phyloP scores from a whole-genome alignment of 495 filamentous ascomycete species.

The Aspergillus saccharolyticus region DNA sequence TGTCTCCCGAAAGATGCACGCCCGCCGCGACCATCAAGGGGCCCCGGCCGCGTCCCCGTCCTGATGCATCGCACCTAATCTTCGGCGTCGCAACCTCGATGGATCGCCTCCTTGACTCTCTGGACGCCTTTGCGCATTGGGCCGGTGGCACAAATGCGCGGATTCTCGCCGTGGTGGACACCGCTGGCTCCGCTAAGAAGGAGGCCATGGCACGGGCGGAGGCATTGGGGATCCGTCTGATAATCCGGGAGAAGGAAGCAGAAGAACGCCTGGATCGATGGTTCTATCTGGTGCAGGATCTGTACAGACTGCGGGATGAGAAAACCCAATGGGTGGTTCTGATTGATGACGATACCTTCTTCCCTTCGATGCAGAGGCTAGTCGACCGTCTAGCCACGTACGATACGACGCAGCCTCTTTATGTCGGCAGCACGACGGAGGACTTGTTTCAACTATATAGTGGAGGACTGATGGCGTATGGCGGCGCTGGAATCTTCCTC shows the following conservation, averaged over 20 bases:
- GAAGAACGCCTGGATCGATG: slow-evolving; percentile 50
- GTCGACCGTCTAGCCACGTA: slow-evolving; percentile 40
- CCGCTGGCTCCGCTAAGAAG: slow-evolving; percentile 8
- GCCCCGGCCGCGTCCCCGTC: slow-evolving; percentile 8
- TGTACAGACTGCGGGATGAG: slow-evolving; percentile 21
- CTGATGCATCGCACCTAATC: slow-evolving; percentile 49
- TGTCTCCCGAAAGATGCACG: slow-evolving; percentile 12
- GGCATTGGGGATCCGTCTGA: slow-evolving; percentile 44
- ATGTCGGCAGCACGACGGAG: slow-evolving; percentile 54
- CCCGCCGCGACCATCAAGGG: slow-evolving; percentile 15
- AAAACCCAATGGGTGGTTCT: slow-evolving; percentile 48
- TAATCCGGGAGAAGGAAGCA: slow-evolving; percentile 39
- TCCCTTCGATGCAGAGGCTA: slow-evolving; percentile 47
- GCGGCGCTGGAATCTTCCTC: slow-evolving; percentile 57
- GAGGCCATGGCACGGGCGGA: slow-evolving; percentile 31
- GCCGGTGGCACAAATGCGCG: slow-evolving; percentile 48
- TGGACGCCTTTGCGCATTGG: slow-evolving; percentile 57
- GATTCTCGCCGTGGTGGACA: slow-evolving; percentile 49
- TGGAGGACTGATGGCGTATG: slow-evolving; percentile 47
- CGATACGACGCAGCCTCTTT: slow-evolving; percentile 42
- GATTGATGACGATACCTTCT: slow-evolving; percentile 70
- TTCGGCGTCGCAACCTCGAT: slow-evolving; percentile 59
- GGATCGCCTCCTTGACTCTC: slow-evolving; percentile 48
- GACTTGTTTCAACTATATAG: slow-evolving; percentile 42
- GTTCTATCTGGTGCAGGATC: slow-evolving; percentile 48